Evolutionary conservation across 768 basidiomycete genomes (phyloP), one percentile per base, ranked within the genome.

Genomic region (Galerina marginata): DNA sequence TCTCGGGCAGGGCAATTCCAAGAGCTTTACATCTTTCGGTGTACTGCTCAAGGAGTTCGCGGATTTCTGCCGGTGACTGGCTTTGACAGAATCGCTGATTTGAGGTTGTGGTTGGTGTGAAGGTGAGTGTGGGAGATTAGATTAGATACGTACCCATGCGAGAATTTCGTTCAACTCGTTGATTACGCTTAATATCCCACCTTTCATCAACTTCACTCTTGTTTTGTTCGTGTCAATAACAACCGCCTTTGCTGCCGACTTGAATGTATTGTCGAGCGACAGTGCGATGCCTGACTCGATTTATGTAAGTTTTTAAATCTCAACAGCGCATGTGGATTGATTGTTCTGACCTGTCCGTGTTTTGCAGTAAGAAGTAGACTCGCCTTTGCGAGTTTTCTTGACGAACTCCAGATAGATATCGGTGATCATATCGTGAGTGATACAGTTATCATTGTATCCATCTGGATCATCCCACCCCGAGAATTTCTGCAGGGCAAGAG

Each of bases 341-440:
- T n/a, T n/a, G n/a, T n/a, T n/a, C n/a, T 58, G 12, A 58, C 56
- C 56, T 58, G 56, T 48, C 6, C 56, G 33, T 2, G 56, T 58
- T 42, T 38, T 26, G 20, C 45, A 47, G 25, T 48, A 58, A 0
- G 9, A 10, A 4, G 36, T 4, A 15, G 47, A 58, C 40, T 58
- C 56, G 25, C 23, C 33, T 37, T n/a, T 2, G n/a, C 46, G 46
- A 20, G 46, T 47, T 9, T 37, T 16, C 26, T 46, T 10, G 1
- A 47, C 25, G 46, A 58, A 58, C 23, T 58, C 56, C 16, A 58
- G 56, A 36, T 58, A 58, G 0, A 58, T 4, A 11, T 50, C 46
- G 7, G 54, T 61, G 12, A 61, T 45, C 29, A 56, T 33, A 37
- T 61, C 60, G 20, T 61, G 20, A 5, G 54, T 56, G 6, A 61